Conservation (phyloP, 805 yeast species). For the Kluyveromyces lactis region DNA sequence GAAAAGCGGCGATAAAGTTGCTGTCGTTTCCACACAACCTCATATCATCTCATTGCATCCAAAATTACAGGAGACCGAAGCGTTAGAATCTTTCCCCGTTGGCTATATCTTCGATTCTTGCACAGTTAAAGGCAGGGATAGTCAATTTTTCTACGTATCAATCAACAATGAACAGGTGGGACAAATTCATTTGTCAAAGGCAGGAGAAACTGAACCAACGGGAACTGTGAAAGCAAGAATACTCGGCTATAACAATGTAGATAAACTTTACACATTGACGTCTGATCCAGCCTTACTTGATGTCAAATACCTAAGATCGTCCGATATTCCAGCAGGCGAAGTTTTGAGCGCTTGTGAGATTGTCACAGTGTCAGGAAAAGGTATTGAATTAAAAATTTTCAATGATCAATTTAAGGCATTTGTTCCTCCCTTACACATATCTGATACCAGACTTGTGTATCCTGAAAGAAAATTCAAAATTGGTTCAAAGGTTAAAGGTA, state of each 20-base stretch:
- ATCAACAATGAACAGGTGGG: conserved; percentile 54
- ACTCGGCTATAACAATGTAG: conserved; percentile 57
- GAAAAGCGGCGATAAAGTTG: conserved; percentile 44
- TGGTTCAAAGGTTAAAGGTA: conserved; percentile 72
- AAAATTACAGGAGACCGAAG: conserved; percentile 19
- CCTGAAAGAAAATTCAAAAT: conserved; percentile 90
- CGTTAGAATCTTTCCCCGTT: conserved; percentile 60
- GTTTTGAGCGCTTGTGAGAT: conserved; percentile 50
- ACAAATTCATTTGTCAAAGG: conserved; percentile 69
- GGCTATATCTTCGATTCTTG: conserved; percentile 57
- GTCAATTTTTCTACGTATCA: conserved; percentile 46
- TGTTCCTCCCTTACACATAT: conserved; percentile 68
- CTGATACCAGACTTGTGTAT: conserved; percentile 74
- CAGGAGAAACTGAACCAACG: conserved; percentile 39
- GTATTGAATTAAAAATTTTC: conserved; percentile 59
- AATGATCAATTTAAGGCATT: conserved; percentile 58
- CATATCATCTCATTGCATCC: conserved; percentile 34
- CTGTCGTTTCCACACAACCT: conserved; percentile 52
- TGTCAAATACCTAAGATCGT: conserved; percentile 55
- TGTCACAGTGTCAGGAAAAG: conserved; percentile 46
- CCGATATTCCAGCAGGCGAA: conserved; percentile 74
- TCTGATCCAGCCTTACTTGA: conserved; percentile 57
- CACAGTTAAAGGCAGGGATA: conserved; percentile 51
- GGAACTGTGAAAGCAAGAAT: conserved; percentile 67
- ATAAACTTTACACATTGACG: conserved; percentile 59